A percentile compares a stretch with the other conserved stretches of the same genome.
These are phyloP conservation scores for Lupinus albus DNA, from an alignment of 306 rosid species.

Conservation along the genomic window DNA sequence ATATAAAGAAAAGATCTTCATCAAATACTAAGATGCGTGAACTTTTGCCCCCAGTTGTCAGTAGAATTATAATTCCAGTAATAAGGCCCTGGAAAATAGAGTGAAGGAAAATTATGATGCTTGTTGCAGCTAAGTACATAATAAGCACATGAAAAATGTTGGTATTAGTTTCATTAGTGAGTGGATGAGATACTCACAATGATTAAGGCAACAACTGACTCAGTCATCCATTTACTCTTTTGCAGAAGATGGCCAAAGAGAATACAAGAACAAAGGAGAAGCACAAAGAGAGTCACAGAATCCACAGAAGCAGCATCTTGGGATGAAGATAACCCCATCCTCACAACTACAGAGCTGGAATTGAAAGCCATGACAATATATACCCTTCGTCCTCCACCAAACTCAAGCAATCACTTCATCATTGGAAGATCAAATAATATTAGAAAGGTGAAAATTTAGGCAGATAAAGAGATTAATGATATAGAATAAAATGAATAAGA, in stretches of 20 bases:
- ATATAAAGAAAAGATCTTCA: slow-evolving; percentile 65
- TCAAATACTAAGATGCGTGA: slow-evolving; percentile 55
- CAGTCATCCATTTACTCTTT: slow-evolving; percentile 62
- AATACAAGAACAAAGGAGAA: slow-evolving; percentile 61
- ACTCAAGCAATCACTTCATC: slow-evolving; percentile 7
- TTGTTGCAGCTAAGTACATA: neutral
- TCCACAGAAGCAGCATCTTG: slow-evolving; percentile 39
- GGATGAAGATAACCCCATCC: slow-evolving; percentile 23
- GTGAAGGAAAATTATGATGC: slow-evolving; percentile 1
- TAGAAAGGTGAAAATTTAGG: neutral
- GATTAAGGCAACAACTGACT: slow-evolving; percentile 57
- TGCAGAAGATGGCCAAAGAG: slow-evolving; percentile 65
- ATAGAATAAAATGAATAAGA: neutral
- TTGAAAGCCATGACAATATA: slow-evolving; percentile 38
- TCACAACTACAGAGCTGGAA: slow-evolving; percentile 35
- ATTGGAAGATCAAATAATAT: neutral
- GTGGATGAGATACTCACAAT: slow-evolving; percentile 54
- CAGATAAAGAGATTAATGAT: neutral
- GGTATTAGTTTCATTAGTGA: neutral
- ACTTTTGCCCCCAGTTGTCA: slow-evolving; percentile 52
- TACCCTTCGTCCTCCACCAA: slow-evolving; percentile 5
- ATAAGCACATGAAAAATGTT: neutral
- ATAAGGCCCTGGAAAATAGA: slow-evolving; percentile 55
- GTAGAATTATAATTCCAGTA: slow-evolving; percentile 55
- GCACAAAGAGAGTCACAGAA: slow-evolving; percentile 56